Evolutionary conservation across 2,329 filamentous ascomycete genomes (phyloP).

Genomic region (Diaporthe helianthi): DNA sequence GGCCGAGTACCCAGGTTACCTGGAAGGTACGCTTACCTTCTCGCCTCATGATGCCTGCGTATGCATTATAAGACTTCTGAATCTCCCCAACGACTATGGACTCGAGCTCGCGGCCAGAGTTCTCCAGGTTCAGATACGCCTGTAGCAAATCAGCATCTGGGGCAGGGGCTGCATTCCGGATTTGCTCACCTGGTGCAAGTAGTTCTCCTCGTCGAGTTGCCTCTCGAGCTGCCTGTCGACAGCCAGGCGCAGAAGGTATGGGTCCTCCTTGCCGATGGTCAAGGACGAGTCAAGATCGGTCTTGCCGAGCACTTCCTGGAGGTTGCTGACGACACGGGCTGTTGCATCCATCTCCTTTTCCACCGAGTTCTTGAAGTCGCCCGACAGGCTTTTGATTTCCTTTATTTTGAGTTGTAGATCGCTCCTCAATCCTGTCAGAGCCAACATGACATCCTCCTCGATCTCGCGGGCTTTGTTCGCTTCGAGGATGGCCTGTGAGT

Average conservation of each 20-base stretch:
- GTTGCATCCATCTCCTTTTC: constrained; percentile 93
- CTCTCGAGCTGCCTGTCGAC: constrained; percentile 91
- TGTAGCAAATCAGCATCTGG: constrained; percentile 47
- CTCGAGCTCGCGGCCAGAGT: constrained; percentile 91
- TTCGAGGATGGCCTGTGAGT: constrained; percentile 80
- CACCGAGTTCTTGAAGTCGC: constrained; percentile 96
- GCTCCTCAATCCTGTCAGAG: constrained; percentile 82
- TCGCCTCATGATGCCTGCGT: constrained; percentile 88
- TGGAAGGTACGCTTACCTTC: no score
- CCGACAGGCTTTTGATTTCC: constrained; percentile 91
- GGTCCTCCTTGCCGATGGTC: constrained; percentile 87
- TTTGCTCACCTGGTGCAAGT: constrained; percentile 81
- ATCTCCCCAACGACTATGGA: constrained; percentile 97
- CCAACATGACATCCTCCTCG: constrained; percentile 88
- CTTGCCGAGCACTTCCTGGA: constrained; percentile 83
- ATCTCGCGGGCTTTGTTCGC: constrained; percentile 90
- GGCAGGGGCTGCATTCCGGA: not conserved
- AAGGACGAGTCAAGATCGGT: constrained; percentile 78
- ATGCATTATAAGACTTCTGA: constrained; percentile 95
- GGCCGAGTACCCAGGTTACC: no score
- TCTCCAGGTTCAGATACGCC: constrained; percentile 94
- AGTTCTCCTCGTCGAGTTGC: constrained; percentile 97
- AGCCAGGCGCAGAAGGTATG: constrained; percentile 82
- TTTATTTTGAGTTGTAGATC: constrained; percentile 97
- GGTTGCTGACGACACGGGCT: constrained; percentile 75